Percentiles rank a stretch among this genome's conserved stretches.
phyloP scores from a whole-genome alignment of 192 early-diverging fungal species.

The Dissophora ornata region DNA sequence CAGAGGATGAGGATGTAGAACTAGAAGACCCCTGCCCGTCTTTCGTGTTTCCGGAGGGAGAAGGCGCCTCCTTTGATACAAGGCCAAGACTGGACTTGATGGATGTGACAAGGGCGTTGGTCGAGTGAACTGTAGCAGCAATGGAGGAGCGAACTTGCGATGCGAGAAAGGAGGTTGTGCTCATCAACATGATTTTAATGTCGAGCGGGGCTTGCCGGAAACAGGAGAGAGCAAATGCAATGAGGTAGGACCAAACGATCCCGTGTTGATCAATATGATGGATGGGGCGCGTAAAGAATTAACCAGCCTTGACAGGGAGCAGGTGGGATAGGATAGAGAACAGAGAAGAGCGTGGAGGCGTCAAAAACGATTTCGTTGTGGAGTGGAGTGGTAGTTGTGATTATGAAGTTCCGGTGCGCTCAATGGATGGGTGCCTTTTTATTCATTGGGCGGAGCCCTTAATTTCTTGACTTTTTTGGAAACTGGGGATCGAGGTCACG shows the following conservation, averaged over 20 bases:
- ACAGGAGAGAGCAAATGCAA: background rate
- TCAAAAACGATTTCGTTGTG: too few relatives aligned
- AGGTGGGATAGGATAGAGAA: background rate
- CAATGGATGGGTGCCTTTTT: too few relatives aligned
- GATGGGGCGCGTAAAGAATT: background rate
- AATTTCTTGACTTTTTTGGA: too few relatives aligned
- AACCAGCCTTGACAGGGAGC: constrained; percentile 34
- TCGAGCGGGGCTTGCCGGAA: background rate
- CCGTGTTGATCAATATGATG: constrained; percentile 1
- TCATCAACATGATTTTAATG: constrained; percentile 26
- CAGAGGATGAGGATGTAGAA: background rate
- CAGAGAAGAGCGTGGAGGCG: background rate
- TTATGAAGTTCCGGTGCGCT: too few relatives aligned
- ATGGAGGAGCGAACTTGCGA: constrained; percentile 37
- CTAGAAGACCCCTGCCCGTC: too few relatives aligned
- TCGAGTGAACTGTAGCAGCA: constrained; percentile 36
- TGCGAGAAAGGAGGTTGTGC: constrained; percentile 35
- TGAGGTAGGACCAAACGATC: constrained; percentile 24
- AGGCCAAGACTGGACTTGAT: constrained; percentile 35
- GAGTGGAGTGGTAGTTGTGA: background rate
- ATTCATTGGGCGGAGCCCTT: too few relatives aligned
- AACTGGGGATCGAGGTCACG: too few relatives aligned
- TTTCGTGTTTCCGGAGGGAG: too few relatives aligned
- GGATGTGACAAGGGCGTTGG: constrained; percentile 19
- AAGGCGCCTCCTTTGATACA: background rate